phyloP scores from a whole-genome alignment of 495 filamentous ascomycete genomes.

The Pyronema omphalodes region DNA sequence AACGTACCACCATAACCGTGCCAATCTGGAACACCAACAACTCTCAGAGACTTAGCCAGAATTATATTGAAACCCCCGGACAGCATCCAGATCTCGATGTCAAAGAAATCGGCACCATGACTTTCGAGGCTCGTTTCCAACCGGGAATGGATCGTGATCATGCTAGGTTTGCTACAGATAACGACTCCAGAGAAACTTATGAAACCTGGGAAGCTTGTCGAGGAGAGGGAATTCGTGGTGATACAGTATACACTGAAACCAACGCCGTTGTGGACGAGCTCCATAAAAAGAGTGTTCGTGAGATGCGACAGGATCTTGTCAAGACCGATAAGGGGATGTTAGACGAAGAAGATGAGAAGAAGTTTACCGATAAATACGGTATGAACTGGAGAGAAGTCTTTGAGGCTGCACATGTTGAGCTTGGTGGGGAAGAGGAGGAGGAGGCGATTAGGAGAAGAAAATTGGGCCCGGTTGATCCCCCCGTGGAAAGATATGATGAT shows the following conservation, averaged over 20 bases:
- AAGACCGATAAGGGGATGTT: constrained; percentile 27
- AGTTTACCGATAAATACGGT: constrained; percentile 64
- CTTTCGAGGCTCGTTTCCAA: constrained; percentile 65
- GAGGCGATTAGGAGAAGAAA: no score
- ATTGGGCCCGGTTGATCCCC: no score
- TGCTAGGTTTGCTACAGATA: constrained; percentile 62
- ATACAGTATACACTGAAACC: constrained; percentile 46
- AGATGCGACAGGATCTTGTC: constrained; percentile 63
- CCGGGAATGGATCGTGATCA: constrained; percentile 84
- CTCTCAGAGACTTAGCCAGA: constrained; percentile 58
- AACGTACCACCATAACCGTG: constrained; percentile 55
- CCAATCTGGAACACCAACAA: constrained; percentile 73
- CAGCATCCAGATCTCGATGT: constrained; percentile 47
- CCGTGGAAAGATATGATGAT: background rate
- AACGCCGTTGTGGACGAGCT: constrained; percentile 46
- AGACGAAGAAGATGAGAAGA: constrained; percentile 46
- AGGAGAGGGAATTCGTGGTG: constrained; percentile 59
- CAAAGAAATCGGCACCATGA: constrained; percentile 57
- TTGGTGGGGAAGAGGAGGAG: background rate
- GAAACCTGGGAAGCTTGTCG: constrained; percentile 87
- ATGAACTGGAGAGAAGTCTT: constrained; percentile 85
- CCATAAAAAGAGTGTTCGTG: constrained; percentile 59
- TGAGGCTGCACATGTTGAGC: constrained; percentile 39
- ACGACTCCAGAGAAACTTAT: constrained; percentile 75
- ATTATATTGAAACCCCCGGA: constrained; percentile 64